These are phyloP conservation scores for Globisporangium cystogenes DNA, from an alignment of 352 stramenopile species.

Conservation along the genomic window DNA sequence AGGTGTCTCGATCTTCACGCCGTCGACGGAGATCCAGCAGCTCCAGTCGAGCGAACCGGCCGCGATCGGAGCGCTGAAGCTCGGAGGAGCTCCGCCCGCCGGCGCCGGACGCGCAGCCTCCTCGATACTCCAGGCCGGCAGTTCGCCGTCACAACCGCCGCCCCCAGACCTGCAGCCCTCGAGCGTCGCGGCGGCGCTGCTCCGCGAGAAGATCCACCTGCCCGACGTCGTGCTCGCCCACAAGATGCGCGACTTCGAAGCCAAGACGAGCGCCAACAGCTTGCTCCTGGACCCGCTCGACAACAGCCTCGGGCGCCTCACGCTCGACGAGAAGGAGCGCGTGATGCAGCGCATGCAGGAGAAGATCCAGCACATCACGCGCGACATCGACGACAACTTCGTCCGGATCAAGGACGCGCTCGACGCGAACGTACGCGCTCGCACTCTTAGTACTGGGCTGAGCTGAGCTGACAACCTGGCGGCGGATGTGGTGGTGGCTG, in stretches of 20 bases:
- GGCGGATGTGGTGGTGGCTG: not conserved
- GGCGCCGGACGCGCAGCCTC: not conserved
- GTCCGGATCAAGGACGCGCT: conserved; percentile 38
- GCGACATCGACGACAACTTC: conserved; percentile 52
- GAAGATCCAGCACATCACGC: conserved; percentile 60
- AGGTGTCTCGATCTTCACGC: conserved; percentile 56
- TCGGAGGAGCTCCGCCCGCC: not conserved
- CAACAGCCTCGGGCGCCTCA: conserved; percentile 41
- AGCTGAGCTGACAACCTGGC: not conserved
- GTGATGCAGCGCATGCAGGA: conserved; percentile 70
- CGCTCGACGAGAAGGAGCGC: conserved; percentile 61
- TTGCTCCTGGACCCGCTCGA: conserved; percentile 57
- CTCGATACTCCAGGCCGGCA: not conserved
- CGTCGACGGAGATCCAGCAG: conserved; percentile 12
- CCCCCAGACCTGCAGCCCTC: not conserved
- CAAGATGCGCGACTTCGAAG: conserved; percentile 80
- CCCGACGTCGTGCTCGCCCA: conserved; percentile 67
- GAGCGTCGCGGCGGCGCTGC: not conserved
- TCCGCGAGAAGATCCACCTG: conserved; percentile 40
- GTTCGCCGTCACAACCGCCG: not conserved
- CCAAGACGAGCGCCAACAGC: conserved; percentile 42
- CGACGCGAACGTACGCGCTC: conserved; percentile 31
- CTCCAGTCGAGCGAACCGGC: not conserved
- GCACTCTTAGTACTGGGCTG: no score
- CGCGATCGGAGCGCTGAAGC: not conserved